phyloP scores from a whole-genome alignment of 1,139 yeast species.

The Maudiozyma humilis region DNA sequence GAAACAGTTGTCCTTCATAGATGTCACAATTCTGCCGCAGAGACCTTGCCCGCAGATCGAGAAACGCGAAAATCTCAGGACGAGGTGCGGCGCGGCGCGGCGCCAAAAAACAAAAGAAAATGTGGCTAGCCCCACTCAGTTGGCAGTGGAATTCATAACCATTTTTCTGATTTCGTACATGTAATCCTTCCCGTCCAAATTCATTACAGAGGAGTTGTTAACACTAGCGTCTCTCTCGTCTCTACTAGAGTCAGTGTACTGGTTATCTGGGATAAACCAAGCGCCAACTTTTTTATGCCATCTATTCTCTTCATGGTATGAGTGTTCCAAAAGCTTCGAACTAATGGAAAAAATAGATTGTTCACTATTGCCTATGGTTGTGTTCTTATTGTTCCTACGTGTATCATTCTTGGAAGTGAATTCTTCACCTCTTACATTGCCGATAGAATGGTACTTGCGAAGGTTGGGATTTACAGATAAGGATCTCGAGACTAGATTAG shows the following conservation, averaged over 20 bases:
- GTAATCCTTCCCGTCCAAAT: slow-evolving; percentile 16
- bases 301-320: slow-evolving; percentile 30
- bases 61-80: neutral
- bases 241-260: slow-evolving; percentile 10
- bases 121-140: neutral
- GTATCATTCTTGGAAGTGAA: neutral
- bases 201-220: slow-evolving; percentile 12
- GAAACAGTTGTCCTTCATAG: neutral
- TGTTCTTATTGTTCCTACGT: slow-evolving; percentile 1
- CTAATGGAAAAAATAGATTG: slow-evolving; percentile 20
- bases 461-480: slow-evolving; percentile 2
- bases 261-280: slow-evolving; percentile 24
- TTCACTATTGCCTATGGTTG: neutral
- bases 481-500: slow-evolving; percentile 4
- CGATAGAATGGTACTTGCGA: slow-evolving; percentile 20
- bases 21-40: neutral
- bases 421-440: neutral
- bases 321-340: slow-evolving; percentile 24
- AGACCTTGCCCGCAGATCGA: neutral
- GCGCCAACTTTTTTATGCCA: slow-evolving; percentile 29
- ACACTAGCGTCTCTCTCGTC: neutral
- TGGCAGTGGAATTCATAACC: slow-evolving; percentile 29
- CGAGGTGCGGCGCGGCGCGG: neutral
- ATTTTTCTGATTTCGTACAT: slow-evolving; percentile 31
- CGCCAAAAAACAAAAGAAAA: neutral